Evolutionary conservation across 202 grass and related monocot species (phyloP), one percentile per base, ranked within the genome.

Genomic region (Dendrocalamus latiflorus): DNA sequence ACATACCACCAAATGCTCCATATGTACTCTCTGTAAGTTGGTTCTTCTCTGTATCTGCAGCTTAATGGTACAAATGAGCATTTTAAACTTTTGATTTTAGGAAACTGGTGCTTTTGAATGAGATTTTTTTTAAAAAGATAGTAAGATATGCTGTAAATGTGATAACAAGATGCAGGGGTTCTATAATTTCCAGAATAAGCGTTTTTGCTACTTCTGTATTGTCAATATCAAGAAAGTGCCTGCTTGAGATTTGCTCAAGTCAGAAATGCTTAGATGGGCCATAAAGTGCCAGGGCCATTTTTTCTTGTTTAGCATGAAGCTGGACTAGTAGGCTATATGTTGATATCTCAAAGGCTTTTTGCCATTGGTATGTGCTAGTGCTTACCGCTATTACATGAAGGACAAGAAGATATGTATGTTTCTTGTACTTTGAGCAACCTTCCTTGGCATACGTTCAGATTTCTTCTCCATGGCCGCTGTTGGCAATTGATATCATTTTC

Each of bases 11-110:
- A 69, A 90, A 87, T 74, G 60, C 89, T 64, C 73, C 91, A 1
- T 99, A 89, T 89, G 84, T 89, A 41, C 86, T 95, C 76, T 94
- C 87, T 56, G 91, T 99, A 89, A 92, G 85, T 92, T 76, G 4
- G 1, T 48, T 24, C 16, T 75, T 88, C 41, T 85, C 37, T 30
- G 12, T 43, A 36, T 55, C 28, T 21, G 8, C 34, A 38, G 22
- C 11, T 75, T 43, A 74, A 30, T 74, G 11, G 21, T 50, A 42
- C 26, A 81, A 59, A 51, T 43, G 14, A 45, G 14, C 16, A 68
- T 66, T 30, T 15, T 20, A 75, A 7, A 8, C 24, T 83, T 54
- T 41, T 22, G 54, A 34, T 26, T 59, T 43, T 51, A 51, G 65
- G 48, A 12, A 34, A 9, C 45, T 71, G 2, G 6, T 28, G 44